Evolutionary conservation across 2,329 filamentous ascomycete species (phyloP), one percentile per base, ranked within the genome.

Genomic region (Raffaelea arxii): DNA sequence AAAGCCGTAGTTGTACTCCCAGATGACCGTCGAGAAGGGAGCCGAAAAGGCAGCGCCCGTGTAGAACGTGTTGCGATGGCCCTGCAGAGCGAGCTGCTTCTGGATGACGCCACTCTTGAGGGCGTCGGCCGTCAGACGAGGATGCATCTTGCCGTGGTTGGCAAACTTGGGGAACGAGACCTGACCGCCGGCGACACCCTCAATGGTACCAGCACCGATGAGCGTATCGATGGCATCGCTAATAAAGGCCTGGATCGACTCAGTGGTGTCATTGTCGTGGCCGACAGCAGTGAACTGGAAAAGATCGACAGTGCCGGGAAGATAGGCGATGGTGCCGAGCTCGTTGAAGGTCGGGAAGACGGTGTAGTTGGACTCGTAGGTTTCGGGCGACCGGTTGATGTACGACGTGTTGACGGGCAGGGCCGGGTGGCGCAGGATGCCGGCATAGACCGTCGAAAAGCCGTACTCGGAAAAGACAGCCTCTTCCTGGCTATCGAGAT

Each of bases 1-100:
- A 9, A 60, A 41, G 27, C 49, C 46, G 1, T 62, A 55, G 41
- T 63, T 61, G 47, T 58, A 63, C 49, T 60, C 57, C 62, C 62
- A 64, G 7, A 63, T 46, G n/a, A 59, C 51, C 12, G 59, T 61
- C 43, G 58, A 56, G 49, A 62, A 63, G 16, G 55, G 53, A 1
- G 55, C 56, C 14, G 59, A 57, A 46, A 58, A 69, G 4, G 67
- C 62, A 14, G 62, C 61, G 1, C 70, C 69, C 0, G 67, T 71
- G 51, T 64, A 72, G 54, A 58, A 73, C 0, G 69, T 72, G n/a
- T 62, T 64, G 18, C 59, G 55, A 16, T 62, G 49, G 0, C 70
- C 70, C 54, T 73, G 70, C 24, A 74, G 54, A 2, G 54, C 62
- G 52, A 66, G 62, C 42, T 70, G 55, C 36, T 62, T 51, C 32